These are phyloP conservation scores for Dactylis glomerata DNA, from an alignment of 176 grass and related monocot species.

Conservation along the genomic window DNA sequence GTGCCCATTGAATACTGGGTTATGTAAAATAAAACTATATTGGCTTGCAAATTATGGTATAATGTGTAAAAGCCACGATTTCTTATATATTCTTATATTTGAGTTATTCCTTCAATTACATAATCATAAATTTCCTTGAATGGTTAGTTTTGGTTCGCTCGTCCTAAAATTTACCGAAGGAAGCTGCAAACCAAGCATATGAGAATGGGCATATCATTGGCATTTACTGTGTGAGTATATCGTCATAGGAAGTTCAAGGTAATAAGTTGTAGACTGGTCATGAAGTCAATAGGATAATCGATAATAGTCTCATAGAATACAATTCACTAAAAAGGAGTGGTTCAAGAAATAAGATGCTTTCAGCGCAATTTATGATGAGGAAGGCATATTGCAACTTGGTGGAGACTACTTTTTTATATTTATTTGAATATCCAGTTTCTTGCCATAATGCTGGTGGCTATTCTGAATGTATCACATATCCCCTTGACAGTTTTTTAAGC, in stretches of 20 bases:
- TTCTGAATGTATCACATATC: background rate
- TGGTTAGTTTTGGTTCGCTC: background rate
- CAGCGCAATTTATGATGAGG: background rate
- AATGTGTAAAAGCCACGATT: background rate
- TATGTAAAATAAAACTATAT: slow-evolving; percentile 15
- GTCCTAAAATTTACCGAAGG: background rate
- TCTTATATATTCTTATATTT: background rate
- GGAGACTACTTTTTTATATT: slow-evolving; percentile 14
- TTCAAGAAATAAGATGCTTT: background rate
- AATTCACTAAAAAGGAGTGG: background rate
- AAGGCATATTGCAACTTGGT: background rate
- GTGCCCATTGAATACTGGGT: background rate
- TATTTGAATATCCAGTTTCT: background rate
- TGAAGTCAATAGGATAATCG: no score
- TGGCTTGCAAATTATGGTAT: background rate
- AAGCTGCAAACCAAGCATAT: background rate
- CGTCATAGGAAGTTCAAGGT: background rate
- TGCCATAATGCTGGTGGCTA: background rate
- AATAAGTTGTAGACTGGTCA: background rate
- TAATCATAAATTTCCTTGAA: background rate
- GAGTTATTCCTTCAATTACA: background rate
- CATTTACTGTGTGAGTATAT: background rate
- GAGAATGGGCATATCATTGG: background rate
- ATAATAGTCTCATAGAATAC: background rate
- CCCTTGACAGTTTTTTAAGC: background rate